Conservation (phyloP, 2,329 filamentous ascomycete species). For the Pseudonectria buxi region DNA sequence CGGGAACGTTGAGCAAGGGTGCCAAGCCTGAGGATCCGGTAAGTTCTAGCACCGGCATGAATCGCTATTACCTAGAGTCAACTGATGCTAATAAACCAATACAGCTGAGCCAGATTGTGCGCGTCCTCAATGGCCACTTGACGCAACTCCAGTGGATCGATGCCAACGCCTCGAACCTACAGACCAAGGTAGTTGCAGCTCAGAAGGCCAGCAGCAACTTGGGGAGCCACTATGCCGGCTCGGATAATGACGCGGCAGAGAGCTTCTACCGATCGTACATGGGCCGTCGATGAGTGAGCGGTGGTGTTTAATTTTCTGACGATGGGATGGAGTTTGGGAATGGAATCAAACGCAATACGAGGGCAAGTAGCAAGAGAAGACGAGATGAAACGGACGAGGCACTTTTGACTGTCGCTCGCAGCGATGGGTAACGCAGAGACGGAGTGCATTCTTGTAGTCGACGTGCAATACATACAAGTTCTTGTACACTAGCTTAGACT, state of each 20-base stretch:
- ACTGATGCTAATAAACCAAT: slow-evolving; percentile 17
- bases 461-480: slow-evolving; percentile 23
- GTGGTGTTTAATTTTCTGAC: slow-evolving; percentile 10
- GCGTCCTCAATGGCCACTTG: slow-evolving; percentile 88
- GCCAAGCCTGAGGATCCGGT: slow-evolving; percentile 83
- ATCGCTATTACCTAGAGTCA: too few species aligned
- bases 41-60: slow-evolving; percentile 33
- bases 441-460: slow-evolving; percentile 6
- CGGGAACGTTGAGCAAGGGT: slow-evolving; percentile 81
- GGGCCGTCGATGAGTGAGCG: slow-evolving; percentile 52
- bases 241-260: slow-evolving; percentile 68
- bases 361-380: background rate
- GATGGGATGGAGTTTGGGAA: slow-evolving; percentile 19
- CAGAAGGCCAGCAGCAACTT: slow-evolving; percentile 69
- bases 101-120: slow-evolving; percentile 88
- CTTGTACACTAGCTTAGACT: slow-evolving; percentile 34
- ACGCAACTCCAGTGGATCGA: slow-evolving; percentile 92
- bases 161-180: slow-evolving; percentile 70
- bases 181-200: slow-evolving; percentile 73
- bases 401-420: slow-evolving; percentile 1
- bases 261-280: slow-evolving; percentile 89
- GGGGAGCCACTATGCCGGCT: slow-evolving; percentile 49
- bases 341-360: slow-evolving; percentile 7
- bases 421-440: slow-evolving; percentile 7
- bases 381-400: slow-evolving; percentile 2